Percentiles rank a stretch among this genome's conserved stretches.
These are phyloP conservation scores for Silene conica DNA, from an alignment of 148 eudicot species.

Conservation along the genomic window DNA sequence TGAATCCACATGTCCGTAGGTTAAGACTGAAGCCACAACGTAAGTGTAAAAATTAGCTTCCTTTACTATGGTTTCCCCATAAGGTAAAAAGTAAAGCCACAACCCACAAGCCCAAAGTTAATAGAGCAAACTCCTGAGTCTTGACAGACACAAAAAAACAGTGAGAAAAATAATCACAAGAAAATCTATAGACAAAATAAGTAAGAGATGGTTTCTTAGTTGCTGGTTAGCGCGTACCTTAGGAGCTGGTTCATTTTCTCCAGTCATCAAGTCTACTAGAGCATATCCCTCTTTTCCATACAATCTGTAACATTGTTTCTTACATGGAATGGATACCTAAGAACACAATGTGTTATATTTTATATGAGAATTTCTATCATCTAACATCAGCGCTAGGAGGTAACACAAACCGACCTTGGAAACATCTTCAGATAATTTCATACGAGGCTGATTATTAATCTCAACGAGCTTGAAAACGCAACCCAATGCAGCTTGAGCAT, in stretches of 20 bases:
- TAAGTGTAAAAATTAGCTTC: background rate
- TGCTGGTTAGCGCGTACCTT: constrained; percentile 42
- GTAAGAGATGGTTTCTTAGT: background rate
- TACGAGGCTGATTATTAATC: constrained; percentile 91
- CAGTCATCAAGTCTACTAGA: constrained; percentile 83
- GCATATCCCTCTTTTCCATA: constrained; percentile 92
- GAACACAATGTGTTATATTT: constrained; percentile 20
- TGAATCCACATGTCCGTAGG: too few relatives aligned
- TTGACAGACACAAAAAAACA: background rate
- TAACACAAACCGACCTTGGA: constrained; percentile 64
- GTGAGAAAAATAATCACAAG: background rate
- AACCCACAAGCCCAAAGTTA: background rate
- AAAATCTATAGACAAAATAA: background rate
- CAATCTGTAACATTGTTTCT: constrained; percentile 79
- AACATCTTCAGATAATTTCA: constrained; percentile 93
- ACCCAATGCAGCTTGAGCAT: constrained; percentile 95
- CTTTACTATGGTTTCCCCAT: background rate
- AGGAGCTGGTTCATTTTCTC: constrained; percentile 92
- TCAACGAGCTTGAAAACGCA: constrained; percentile 99
- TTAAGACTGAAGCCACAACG: background rate
- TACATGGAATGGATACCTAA: constrained; percentile 96
- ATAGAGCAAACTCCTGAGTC: background rate
- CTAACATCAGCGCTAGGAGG: constrained; percentile 3
- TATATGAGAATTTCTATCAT: background rate
- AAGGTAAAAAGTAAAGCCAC: background rate